phyloP scores from a whole-genome alignment of 1,284 basidiomycete genomes.

The Golubevia pallescens region DNA sequence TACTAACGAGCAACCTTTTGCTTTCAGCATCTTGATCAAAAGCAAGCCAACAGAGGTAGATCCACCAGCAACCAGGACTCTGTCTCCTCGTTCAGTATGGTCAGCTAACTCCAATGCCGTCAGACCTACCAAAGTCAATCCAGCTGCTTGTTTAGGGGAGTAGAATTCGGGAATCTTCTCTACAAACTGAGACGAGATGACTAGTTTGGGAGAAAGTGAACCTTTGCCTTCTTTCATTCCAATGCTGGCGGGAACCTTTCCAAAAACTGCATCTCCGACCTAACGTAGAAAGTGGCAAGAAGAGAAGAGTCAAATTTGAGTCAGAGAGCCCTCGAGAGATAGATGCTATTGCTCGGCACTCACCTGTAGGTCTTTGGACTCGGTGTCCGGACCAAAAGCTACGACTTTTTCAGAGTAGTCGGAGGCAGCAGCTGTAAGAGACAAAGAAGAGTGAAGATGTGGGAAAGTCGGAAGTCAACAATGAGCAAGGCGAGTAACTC shows the following conservation, averaged over 20 bases:
- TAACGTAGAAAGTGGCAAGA: not conserved
- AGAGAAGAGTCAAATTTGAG: conserved; percentile 8
- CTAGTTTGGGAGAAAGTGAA: conserved; percentile 7
- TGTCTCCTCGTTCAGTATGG: conserved; percentile 5
- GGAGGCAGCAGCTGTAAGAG: too few species aligned
- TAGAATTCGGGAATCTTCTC: conserved; percentile 8
- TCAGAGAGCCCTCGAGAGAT: too few species aligned
- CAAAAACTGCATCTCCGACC: too few species aligned
- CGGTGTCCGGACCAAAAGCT: too few species aligned
- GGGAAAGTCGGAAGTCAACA: too few species aligned
- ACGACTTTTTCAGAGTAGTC: too few species aligned
- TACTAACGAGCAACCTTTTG: conserved; percentile 9
- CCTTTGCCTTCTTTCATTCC: not conserved
- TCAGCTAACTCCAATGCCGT: not conserved
- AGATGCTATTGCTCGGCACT: too few species aligned
- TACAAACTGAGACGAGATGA: not conserved
- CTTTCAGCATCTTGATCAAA: conserved; percentile 9
- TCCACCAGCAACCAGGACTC: conserved; percentile 15
- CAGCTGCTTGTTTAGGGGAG: conserved; percentile 4
- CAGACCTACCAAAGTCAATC: conserved; percentile 5
- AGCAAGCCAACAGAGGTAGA: conserved; percentile 12
- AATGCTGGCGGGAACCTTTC: too few species aligned
- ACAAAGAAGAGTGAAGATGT: too few species aligned
- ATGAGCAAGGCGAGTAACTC: too few species aligned
- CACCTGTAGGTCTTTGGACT: too few species aligned